phyloP scores from a whole-genome alignment of 495 filamentous ascomycete genomes.

The Neurospora sp. region DNA sequence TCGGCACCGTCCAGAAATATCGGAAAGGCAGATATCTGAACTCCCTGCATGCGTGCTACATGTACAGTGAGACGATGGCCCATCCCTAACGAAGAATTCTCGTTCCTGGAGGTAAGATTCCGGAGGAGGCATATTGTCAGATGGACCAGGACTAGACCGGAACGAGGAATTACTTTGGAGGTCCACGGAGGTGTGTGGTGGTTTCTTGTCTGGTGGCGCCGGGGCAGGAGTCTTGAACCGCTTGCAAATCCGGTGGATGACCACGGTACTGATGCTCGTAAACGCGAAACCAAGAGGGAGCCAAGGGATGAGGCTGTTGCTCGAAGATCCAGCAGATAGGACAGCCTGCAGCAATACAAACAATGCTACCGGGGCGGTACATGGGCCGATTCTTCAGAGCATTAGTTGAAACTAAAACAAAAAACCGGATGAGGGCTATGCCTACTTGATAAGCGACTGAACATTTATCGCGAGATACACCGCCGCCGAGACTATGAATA shows the following conservation, averaged over 20 bases:
- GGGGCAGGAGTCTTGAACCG: neutral
- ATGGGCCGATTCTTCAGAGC: slow-evolving; percentile 10
- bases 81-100: slow-evolving; percentile 6
- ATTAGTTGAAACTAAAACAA: neutral
- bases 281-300: slow-evolving; percentile 14
- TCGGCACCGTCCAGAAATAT: slow-evolving; percentile 1
- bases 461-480: neutral
- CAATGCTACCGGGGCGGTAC: slow-evolving; percentile 10
- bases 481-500: slow-evolving; percentile 16
- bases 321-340: slow-evolving; percentile 4
- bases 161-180: slow-evolving; percentile 4
- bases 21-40: slow-evolving; percentile 15
- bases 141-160: neutral
- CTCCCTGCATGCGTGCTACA: neutral
- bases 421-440: neutral
- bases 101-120: slow-evolving; percentile 6
- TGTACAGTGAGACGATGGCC: slow-evolving; percentile 11
- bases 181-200: neutral
- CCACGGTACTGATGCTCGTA: slow-evolving; percentile 12
- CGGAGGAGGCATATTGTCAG: neutral
- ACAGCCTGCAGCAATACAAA: slow-evolving; percentile 12
- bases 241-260: slow-evolving; percentile 3
- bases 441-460: neutral
- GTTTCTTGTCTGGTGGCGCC: neutral
- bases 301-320: slow-evolving; percentile 16